These are phyloP conservation scores for Colletotrichum viniferum DNA, from an alignment of 2,329 filamentous ascomycete genomes.

Conservation along the genomic window DNA sequence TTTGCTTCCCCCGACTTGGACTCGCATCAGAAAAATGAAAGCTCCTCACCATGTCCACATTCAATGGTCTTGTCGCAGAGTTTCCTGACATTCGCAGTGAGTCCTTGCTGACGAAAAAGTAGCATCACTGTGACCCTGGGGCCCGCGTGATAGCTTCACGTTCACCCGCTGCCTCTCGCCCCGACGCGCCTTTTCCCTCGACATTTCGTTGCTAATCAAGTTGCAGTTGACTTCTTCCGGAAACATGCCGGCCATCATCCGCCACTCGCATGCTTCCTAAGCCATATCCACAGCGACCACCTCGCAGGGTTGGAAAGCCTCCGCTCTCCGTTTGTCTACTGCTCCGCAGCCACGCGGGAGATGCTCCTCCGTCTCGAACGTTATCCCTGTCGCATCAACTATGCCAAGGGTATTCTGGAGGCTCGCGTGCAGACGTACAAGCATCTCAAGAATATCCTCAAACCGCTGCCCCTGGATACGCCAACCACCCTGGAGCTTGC, in stretches of 20 bases:
- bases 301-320: constrained; percentile 79
- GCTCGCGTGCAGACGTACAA: constrained; percentile 75
- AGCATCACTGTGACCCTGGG: background rate
- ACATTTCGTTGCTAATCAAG: constrained; percentile 2
- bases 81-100: constrained; percentile 78
- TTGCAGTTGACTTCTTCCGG: constrained; percentile 81
- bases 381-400: constrained; percentile 81
- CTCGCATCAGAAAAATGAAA: background rate
- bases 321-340: constrained; percentile 85
- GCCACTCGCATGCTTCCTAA: constrained; percentile 85
- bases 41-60: constrained; percentile 71
- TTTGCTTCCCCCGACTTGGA: too few relatives aligned
- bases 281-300: constrained; percentile 92
- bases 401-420: constrained; percentile 78
- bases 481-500: constrained; percentile 77
- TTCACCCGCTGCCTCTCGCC: constrained; percentile 12
- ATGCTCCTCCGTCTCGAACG: constrained; percentile 82
- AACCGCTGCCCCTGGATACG: constrained; percentile 81
- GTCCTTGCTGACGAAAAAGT: constrained; percentile 17
- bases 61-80: constrained; percentile 73
- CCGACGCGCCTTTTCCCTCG: background rate
- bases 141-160: background rate
- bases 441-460: constrained; percentile 76
- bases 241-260: constrained; percentile 54
- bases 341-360: constrained; percentile 81